Evolutionary conservation across 768 basidiomycete genomes (phyloP).

Genomic region (Tylopilus intermedius): DNA sequence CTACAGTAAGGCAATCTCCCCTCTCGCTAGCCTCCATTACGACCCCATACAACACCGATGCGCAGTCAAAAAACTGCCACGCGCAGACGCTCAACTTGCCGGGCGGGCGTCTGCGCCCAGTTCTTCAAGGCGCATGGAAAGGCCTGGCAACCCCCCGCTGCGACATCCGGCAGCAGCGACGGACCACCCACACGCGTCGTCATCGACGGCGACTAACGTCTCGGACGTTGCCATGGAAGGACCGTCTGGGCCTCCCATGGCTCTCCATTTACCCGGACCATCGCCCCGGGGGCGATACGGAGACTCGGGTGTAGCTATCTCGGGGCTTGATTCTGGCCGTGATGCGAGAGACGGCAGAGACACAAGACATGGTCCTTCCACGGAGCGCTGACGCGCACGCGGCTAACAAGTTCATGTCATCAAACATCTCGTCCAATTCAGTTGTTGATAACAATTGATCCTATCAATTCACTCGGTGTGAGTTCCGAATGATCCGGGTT

Average conservation of each 20-base stretch:
- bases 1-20: slow-evolving; percentile 33
- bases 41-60: slow-evolving; percentile 34
- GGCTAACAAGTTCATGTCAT: slow-evolving; percentile 1
- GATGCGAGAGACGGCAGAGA: slow-evolving; percentile 33
- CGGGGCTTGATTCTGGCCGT: slow-evolving; percentile 28
- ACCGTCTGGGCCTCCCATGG: slow-evolving; percentile 25
- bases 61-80: slow-evolving; percentile 68
- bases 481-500: slow-evolving; percentile 14
- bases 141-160: slow-evolving; percentile 38
- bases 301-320: slow-evolving; percentile 26
- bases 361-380: slow-evolving; percentile 25
- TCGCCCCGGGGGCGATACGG: slow-evolving; percentile 33
- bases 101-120: slow-evolving; percentile 77
- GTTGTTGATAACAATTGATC: slow-evolving; percentile 4
- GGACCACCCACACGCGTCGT: slow-evolving; percentile 23
- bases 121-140: slow-evolving; percentile 29
- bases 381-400: slow-evolving; percentile 19
- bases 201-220: slow-evolving; percentile 15
- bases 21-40: slow-evolving; percentile 40
- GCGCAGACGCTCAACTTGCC: slow-evolving; percentile 69
- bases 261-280: slow-evolving; percentile 31
- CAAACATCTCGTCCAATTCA: neutral
- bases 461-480: slow-evolving; percentile 2
- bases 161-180: slow-evolving; percentile 29
- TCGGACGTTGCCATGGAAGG: slow-evolving; percentile 31